Conservation (phyloP, 2,329 filamentous ascomycete genomes). For the Aspergillus sp. region DNA sequence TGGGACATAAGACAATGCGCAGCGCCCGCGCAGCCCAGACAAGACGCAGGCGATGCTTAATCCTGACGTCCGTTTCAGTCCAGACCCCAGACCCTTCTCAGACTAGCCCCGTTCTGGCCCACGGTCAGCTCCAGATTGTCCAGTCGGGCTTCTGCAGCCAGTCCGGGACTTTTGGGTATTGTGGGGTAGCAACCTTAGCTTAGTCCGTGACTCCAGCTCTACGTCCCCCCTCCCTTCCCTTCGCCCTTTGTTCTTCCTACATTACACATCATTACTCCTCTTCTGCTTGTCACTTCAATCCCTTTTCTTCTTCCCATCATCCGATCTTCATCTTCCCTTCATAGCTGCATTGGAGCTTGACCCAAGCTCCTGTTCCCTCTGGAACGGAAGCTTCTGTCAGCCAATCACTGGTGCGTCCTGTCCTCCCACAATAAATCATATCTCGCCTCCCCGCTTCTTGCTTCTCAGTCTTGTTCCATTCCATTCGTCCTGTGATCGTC, state of each 20-base stretch:
- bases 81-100: neutral
- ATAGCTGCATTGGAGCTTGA: neutral
- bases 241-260: constrained; percentile 6
- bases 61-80: neutral
- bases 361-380: neutral
- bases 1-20: neutral
- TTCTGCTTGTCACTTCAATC: too few species aligned
- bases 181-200: constrained; percentile 14
- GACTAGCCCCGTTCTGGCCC: constrained; percentile 21
- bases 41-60: neutral
- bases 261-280: too few species aligned
- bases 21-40: neutral
- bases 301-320: neutral
- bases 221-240: neutral
- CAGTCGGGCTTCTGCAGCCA: neutral
- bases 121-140: constrained; percentile 20
- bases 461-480: neutral
- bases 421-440: neutral
- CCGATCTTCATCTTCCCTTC: neutral
- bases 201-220: constrained; percentile 9
- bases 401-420: neutral
- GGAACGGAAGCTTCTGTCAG: constrained; percentile 1
- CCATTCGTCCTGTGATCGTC: constrained; percentile 1
- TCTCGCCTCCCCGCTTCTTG: constrained; percentile 2
- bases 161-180: neutral